These are phyloP conservation scores for Ambrosia artemisiifolia DNA, from an alignment of 129 eudicot genomes.

Conservation along the genomic window DNA sequence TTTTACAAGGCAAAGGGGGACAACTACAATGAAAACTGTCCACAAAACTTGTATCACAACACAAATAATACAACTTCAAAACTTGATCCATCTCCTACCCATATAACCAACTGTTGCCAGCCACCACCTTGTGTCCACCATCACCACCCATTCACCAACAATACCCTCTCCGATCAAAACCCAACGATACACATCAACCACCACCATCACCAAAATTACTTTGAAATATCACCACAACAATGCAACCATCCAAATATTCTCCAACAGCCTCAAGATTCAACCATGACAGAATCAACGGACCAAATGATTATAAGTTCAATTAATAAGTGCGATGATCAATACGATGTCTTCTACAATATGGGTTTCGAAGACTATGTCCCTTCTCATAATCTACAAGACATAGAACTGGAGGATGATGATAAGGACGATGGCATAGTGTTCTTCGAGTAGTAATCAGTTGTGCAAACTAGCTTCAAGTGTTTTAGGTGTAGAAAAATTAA, in stretches of 20 bases:
- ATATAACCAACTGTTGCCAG: slow-evolving; percentile 14
- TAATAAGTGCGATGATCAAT: slow-evolving; percentile 42
- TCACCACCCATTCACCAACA: slow-evolving; percentile 7
- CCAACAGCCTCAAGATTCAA: slow-evolving; percentile 31
- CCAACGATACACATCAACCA: slow-evolving; percentile 14
- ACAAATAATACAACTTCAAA: slow-evolving; percentile 29
- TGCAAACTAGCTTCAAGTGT: slow-evolving; percentile 16
- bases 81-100: slow-evolving; percentile 28
- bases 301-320: slow-evolving; percentile 28
- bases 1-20: slow-evolving; percentile 71
- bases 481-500: slow-evolving; percentile 26
- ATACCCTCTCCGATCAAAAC: slow-evolving; percentile 9
- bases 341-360: slow-evolving; percentile 54
- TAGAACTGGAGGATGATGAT: slow-evolving; percentile 47
- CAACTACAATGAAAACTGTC: slow-evolving; percentile 31
- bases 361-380: slow-evolving; percentile 38
- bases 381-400: slow-evolving; percentile 37
- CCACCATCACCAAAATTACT: slow-evolving; percentile 29
- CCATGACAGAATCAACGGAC: background rate
- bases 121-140: slow-evolving; percentile 32
- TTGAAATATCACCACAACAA: slow-evolving; percentile 25
- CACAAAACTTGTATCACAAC: slow-evolving; percentile 34
- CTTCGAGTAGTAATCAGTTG: slow-evolving; percentile 22
- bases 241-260: slow-evolving; percentile 32
- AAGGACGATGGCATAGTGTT: slow-evolving; percentile 42